Evolutionary conservation across 1,284 basidiomycete species (phyloP), one percentile per base, ranked within the genome.

Genomic region (Boletus sp.): DNA sequence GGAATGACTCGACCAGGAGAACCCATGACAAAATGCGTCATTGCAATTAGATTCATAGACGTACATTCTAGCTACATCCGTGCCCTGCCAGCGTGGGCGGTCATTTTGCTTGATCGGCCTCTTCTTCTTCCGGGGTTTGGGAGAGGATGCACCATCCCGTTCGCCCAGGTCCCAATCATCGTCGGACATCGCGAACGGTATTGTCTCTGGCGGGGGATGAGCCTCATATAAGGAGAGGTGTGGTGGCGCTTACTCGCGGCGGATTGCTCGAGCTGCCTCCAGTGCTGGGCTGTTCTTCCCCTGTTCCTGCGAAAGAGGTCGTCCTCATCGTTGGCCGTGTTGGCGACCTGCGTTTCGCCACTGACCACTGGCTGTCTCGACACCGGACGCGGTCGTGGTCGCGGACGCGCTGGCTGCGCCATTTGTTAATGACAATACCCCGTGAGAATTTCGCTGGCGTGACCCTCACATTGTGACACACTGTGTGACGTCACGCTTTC

Each of bases 251-350:
- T 53, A 84, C 82, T 74, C 61, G 76, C 77, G 36, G 73, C 73
- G 9, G 74, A 64, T 56, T 76, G 67, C 26, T 78, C 74, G 37
- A 87, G 60, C 46, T 72, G 72, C 58, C 70, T 77, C 84, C 84
- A 88, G 4, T 71, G 68, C 41, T 74, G 69, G 8, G 70, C 62
- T 2, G 77, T 76, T 44, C 80, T 71, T 49, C 74, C 73, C 32
- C 67, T 69, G 57, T 86, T 87, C 41, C 76, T 74, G 55, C 85
- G 74, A 57, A 88, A 88, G 59, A 78, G 69, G 12, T 75, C 77
- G 61, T 88, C 84, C 47, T 78, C 77, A 46, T 84, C 79, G 14
- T 74, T 62, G 25, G 70, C 60, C 5, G 48, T 36, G 33, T 66
- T 57, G 35, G 49, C 41, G 26, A 57, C 47, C 8, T 56, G 56